Percentiles rank a stretch among this genome's conserved stretches.
Conservation (phyloP, 192 early-diverging fungal species). For the Coemansia furcata region DNA sequence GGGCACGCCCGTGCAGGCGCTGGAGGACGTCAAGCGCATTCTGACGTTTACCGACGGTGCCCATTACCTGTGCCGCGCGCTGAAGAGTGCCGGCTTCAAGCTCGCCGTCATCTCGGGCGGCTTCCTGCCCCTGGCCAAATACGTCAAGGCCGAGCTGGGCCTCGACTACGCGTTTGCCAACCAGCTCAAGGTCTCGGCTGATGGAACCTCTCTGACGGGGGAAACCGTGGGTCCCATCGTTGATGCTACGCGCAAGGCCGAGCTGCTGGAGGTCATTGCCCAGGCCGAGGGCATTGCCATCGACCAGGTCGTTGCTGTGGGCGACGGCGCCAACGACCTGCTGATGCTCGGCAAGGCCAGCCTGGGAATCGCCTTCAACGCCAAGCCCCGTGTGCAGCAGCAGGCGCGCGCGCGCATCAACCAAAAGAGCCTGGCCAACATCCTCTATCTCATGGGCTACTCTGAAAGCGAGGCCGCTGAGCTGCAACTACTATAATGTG, state of each 20-base stretch:
- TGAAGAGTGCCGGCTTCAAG: constrained; percentile 93
- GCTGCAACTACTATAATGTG: constrained; percentile 39
- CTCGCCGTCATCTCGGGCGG: constrained; percentile 96
- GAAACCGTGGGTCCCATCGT: constrained; percentile 86
- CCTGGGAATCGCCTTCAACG: constrained; percentile 96
- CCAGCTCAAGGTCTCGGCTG: constrained; percentile 80
- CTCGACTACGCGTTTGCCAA: constrained; percentile 99
- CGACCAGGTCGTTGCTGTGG: constrained; percentile 95
- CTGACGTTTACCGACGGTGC: constrained; percentile 91
- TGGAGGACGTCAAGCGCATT: constrained; percentile 73
- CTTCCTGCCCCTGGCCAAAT: constrained; percentile 88
- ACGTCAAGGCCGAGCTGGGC: constrained; percentile 86
- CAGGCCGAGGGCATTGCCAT: constrained; percentile 83
- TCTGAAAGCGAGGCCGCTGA: constrained; percentile 71
- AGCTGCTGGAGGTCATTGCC: constrained; percentile 92
- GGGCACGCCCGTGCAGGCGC: constrained; percentile 77
- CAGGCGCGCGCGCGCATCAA: constrained; percentile 87
- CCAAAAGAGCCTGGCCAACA: constrained; percentile 86
- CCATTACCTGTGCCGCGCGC: constrained; percentile 77
- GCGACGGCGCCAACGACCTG: constrained; percentile 98
- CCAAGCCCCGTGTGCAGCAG: constrained; percentile 95
- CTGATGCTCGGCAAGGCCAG: constrained; percentile 93
- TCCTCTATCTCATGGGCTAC: constrained; percentile 88
- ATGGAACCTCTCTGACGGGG: constrained; percentile 81
- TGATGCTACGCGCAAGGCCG: constrained; percentile 89